Base-by-base conservation (phyloP, 1,139 yeast genomes). In the Hemisphaericaspora xylofermentans region DNA sequence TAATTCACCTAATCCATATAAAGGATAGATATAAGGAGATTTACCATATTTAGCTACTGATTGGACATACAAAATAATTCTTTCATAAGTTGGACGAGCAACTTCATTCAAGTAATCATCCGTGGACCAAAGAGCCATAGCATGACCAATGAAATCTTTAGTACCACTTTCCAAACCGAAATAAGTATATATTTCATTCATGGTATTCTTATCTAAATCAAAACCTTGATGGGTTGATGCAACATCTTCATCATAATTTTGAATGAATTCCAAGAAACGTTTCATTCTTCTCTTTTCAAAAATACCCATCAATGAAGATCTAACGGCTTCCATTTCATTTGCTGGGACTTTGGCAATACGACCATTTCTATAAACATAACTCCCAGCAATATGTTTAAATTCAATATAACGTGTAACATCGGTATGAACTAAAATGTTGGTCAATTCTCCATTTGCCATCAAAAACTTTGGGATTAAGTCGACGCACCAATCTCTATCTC, bases 401-500 rank as follows among this genome's bases (percentile, higher is more conserved):
- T 93, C 98, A 58, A 94, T 84, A 64, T 91, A 93, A 51, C 96
- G 78, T 19, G 98, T 91, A 40, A 93, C 98, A 56, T 91, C 93
- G 19, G 98, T 93, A 63, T 91, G 96, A 30, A 87, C 93, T 57
- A 93, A 78, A 54, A 93, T 94, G 64, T 91, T 91, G 53, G 98
- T 91, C 68, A 93, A 78, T 62, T 93, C 99, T 32, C 99, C 99
- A 57, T 89, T 88, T 43, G 98, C 94, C 98, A 93, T 94, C 55
- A 94, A 74, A 56, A 93, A 93, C 70, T 93, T 93, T 39, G 99
- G 99, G 56, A 93, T 89, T 69, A 93, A 75, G 61, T 93, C 99
- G 43, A 93, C 91, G 64, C 95, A 89, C 98, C 98, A 93, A 64
- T 93, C 98, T 51, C 98, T 79, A 59, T 89, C 96, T 54, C 95